These are phyloP conservation scores for Bauhinia variegata DNA, from an alignment of 306 rosid genomes.

Conservation along the genomic window DNA sequence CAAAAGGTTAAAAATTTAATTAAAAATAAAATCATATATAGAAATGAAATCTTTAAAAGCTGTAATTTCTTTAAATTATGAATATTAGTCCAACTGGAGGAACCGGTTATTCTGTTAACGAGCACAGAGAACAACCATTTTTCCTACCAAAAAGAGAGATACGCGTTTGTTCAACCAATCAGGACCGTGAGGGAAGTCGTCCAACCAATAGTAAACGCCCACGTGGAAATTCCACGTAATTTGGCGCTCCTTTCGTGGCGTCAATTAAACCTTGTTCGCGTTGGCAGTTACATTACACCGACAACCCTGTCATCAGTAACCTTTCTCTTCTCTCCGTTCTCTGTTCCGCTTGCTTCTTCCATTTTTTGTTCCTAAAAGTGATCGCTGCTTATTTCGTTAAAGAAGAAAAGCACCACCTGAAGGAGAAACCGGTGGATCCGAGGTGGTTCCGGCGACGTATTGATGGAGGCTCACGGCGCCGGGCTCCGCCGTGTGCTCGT, in stretches of 20 bases:
- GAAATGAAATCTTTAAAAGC: too few species aligned
- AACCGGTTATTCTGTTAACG: too few species aligned
- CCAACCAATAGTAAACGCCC: conserved; percentile 50
- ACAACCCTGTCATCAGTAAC: not conserved
- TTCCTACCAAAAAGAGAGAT: conserved; percentile 5
- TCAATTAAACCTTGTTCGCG: not conserved
- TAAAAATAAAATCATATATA: too few species aligned
- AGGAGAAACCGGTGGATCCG: conserved; percentile 37
- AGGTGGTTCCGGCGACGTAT: conserved; percentile 41
- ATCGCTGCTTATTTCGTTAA: not conserved
- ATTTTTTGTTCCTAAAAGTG: conserved; percentile 8
- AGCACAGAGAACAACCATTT: too few species aligned
- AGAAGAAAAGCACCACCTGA: too few species aligned
- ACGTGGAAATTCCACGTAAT: conserved; percentile 62
- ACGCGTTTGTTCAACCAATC: conserved; percentile 73
- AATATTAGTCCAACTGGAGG: too few species aligned
- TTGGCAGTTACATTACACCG: not conserved
- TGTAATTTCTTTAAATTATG: too few species aligned
- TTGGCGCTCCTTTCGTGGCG: conserved; percentile 33
- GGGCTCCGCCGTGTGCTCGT: conserved; percentile 75
- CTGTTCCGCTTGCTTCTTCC: not conserved
- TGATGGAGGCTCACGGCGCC: conserved; percentile 84
- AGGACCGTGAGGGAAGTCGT: conserved; percentile 36
- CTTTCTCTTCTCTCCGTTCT: not conserved
- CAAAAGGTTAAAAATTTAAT: too few species aligned